Base-by-base conservation (phyloP, 1,139 yeast species). In the Lodderomyces theae region DNA sequence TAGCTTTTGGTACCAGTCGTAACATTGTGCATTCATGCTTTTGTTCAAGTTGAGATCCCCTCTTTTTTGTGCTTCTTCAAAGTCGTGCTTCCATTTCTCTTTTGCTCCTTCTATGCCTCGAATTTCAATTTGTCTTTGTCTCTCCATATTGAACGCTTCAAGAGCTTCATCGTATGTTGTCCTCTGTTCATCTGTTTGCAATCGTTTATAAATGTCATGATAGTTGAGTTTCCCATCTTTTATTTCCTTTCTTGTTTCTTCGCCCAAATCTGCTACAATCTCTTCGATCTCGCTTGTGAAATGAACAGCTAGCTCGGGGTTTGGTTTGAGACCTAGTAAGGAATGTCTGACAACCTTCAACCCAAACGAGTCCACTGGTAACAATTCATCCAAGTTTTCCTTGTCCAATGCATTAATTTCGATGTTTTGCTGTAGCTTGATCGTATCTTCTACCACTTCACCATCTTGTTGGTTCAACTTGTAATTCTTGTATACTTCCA, bases 1-100 rank as follows among this genome's bases (percentile, higher is more conserved):
- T 73, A 90, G 70, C 37, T 78, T 80, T 42, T 75, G 72, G 51
- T 79, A 76, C 87, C 97, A 92, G 47, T 79, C 79, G 77, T 88
- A 92, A 31, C 92, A 65, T 50, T 82, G 79, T 2, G 81, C 83
- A 47, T 87, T 89, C 39, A 90, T 66, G 5, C 79, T 74, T 45
- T 79, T 77, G 41, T 78, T 73, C 37, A 82, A 64, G 19, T 79
- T 62, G 34, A 80, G 49, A 7, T 71, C 77, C n/a, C 90, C 89
- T 51, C 83, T 70, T 38, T 73, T 77, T 46, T 77, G 77, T 59
- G 83, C 71, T 44, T 79, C 82, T 52, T 87, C 94, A 53, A 79
- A 84, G 50, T 84, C 92, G 52, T 82, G 83, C 55, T 79, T 82
- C 97, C 97, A 92, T 58, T 86, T 84, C 54, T 82, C 87, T 48